Evolutionary conservation across 2,329 filamentous ascomycete species (phyloP), one percentile per base, ranked within the genome.

Genomic region (Pochonia chlamydosporia): DNA sequence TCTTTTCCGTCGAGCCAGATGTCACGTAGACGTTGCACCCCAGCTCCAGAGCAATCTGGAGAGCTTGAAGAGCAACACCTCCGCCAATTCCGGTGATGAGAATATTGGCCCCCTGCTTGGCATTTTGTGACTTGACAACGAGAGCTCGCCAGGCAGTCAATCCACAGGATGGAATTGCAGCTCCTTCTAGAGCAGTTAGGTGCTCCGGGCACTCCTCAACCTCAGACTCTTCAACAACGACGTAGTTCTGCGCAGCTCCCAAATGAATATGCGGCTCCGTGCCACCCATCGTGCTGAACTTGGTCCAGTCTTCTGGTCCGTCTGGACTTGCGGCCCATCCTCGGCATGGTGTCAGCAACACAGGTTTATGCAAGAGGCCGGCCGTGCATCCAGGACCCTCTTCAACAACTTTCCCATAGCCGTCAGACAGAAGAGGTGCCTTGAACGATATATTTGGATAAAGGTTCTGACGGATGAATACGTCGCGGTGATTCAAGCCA

Each of bases 21-120:
- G 85, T 92, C 47, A 96, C 89, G 61, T 76, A 95, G n/a, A 92
- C 85, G 63, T 84, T 81, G 57, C 84, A 81, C 31, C 89, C 87
- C 54, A 81, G 69, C 9, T 81, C 89, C 11, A 84, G 81, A 10
- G 81, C 90, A 67, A 95, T 95, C 63, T 89, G 76, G 56, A 96
- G 70, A 5, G 79, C 85, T 72, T 88, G 84, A 47, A 96, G 71
- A 28, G 92, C 92, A 1, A 96, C 92, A 37, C 92, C 92, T 30
- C 92, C 92, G 1, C 92, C 92, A 64, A 97, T 95, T 0, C 92
- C 92, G 4, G 92, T 96, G 36, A 97, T 70, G 26, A 97, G 71
- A 4, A 97, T 74, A 60, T 95, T 95, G 51, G 79, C 71, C 3
- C 88, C 88, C 1, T 69, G 66, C 48, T 72, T 69, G 6, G 78